phyloP scores from a whole-genome alignment of 169 alveolate species.

The Eimeria necatrix region DNA sequence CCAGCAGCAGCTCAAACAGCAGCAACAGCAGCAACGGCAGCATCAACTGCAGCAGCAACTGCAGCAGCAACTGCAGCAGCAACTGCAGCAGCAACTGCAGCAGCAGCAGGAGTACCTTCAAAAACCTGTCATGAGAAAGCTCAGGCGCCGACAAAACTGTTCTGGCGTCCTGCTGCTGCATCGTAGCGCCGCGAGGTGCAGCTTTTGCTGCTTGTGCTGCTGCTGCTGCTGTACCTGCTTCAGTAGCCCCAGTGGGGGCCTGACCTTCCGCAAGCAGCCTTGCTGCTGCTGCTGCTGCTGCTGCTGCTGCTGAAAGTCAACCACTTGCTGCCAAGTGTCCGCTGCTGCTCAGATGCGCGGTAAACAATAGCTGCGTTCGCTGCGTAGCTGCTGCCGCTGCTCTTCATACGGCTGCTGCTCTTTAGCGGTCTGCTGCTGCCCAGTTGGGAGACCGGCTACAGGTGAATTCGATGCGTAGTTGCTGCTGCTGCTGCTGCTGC shows the following conservation, averaged over 20 bases:
- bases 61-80: not conserved
- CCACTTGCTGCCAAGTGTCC: too few relatives aligned
- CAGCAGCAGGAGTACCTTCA: not conserved
- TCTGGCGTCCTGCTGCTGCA: slow-evolving; percentile 1
- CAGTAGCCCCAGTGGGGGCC: too few relatives aligned
- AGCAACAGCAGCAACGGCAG: not conserved
- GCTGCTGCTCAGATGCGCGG: too few relatives aligned
- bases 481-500: slow-evolving; percentile 10
- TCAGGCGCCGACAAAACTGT: not conserved
- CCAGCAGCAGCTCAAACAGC: not conserved
- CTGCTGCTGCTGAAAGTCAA: not conserved
- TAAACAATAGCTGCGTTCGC: not conserved
- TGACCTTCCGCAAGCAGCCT: too few relatives aligned
- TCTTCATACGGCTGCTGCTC: not conserved
- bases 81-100: slow-evolving; percentile 23
- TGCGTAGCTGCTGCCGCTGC: not conserved
- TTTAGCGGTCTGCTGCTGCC: too few relatives aligned
- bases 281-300: not conserved
- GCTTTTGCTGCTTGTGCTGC: not conserved
- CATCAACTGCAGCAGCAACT: not conserved
- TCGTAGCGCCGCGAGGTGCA: not conserved
- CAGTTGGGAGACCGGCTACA: too few relatives aligned
- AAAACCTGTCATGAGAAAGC: too few relatives aligned
- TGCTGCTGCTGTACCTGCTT: not conserved
- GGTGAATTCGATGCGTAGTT: not conserved